Base-by-base conservation (phyloP, 148 eudicot genomes). In the Persicaria tinctoria region DNA sequence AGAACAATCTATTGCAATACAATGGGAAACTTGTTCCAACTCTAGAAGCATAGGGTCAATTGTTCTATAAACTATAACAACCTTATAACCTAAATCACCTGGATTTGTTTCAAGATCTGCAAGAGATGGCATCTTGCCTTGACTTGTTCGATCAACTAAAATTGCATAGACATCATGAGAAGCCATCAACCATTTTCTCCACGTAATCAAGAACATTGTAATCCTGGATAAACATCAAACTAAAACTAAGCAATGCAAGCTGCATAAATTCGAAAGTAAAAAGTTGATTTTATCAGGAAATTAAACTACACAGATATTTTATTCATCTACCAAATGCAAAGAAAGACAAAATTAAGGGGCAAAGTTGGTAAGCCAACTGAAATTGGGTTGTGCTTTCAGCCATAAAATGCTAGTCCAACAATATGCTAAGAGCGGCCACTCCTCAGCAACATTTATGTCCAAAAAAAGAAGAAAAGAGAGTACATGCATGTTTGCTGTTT, bases 181-280 rank as follows among this genome's bases (percentile, higher is more conserved):
- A 96, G 66, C 99, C 99, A 80, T 96, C 99, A 71, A 89, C 87
- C 72, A 96, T 85, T 85, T 82, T 96, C 88, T 96, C 99, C 75
- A 83, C 91, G 75, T 90, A 96, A 83, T 96, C 99, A 78, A 96
- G 92, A 46, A 92, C 91, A 76, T 88, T 82, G 72, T 89, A 96
- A 82, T 87, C 93, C 99, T 96, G 89, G 17, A 11, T 64, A 38
- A 12, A 64, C 69, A 64, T 6, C 1, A 64, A 32, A 64, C 46
- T 64, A n/a, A 64, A 12, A 38, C 12, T 64, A 64, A 64, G 69
- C 14, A 64, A 38, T 32, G n/a, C 46, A 64, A 64, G 69, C 69
- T 64, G 38, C 46, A 18, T 32, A 38, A 8, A 64, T 46, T 32
- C 38, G n/a, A n/a, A n/a, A n/a, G n/a, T n/a, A n/a, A n/a, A n/a